Percentiles rank a stretch among this genome's conserved stretches.
These are phyloP conservation scores for Xylariaceae sp. DNA, from an alignment of 2,329 filamentous ascomycete species.

Conservation along the genomic window DNA sequence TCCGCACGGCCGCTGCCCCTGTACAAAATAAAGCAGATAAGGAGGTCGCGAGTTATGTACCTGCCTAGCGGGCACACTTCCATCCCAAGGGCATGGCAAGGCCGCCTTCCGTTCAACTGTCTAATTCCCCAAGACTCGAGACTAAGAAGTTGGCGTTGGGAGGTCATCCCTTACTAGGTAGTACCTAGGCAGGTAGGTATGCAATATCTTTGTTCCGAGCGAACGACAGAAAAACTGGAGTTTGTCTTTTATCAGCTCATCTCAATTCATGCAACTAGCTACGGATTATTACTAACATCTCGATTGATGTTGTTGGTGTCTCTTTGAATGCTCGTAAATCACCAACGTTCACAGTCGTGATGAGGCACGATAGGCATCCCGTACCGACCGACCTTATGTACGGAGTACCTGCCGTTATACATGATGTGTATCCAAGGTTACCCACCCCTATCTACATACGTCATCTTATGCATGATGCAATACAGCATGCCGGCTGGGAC, in stretches of 20 bases:
- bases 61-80: background rate
- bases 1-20: conserved; percentile 8
- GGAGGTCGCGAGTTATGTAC: background rate
- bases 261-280: background rate
- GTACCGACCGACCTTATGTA: background rate
- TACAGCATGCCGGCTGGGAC: conserved; percentile 4
- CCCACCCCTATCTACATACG: conserved; percentile 7
- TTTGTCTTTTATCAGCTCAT: background rate
- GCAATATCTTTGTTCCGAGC: too few relatives aligned
- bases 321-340: too few relatives aligned
- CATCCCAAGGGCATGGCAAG: background rate
- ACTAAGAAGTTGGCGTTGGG: background rate
- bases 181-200: too few relatives aligned
- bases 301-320: too few relatives aligned
- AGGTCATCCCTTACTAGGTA: background rate
- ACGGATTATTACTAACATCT: too few relatives aligned
- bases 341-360: too few relatives aligned
- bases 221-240: too few relatives aligned
- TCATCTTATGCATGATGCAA: conserved; percentile 19
- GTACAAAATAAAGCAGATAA: background rate
- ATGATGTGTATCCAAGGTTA: background rate
- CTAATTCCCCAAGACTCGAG: too few relatives aligned
- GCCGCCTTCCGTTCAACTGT: background rate
- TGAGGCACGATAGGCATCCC: too few relatives aligned
- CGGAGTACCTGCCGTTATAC: background rate